Percentiles rank a stretch among this genome's conserved stretches.
These are phyloP conservation scores for Ilyonectria mors-panacis DNA, from an alignment of 2,329 filamentous ascomycete genomes.

Conservation along the genomic window DNA sequence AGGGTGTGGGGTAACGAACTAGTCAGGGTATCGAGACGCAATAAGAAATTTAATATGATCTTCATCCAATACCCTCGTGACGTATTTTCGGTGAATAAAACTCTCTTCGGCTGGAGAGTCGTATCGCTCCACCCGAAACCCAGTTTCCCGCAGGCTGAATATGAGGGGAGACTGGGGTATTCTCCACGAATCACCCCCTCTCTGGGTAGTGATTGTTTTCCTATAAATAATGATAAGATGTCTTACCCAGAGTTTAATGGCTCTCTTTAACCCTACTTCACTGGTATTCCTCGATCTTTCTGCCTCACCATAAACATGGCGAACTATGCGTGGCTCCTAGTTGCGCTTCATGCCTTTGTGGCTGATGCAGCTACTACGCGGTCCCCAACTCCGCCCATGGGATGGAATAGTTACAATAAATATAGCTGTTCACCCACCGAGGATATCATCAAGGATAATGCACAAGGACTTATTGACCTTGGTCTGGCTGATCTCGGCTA, in stretches of 20 bases:
- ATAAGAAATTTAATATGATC: background rate
- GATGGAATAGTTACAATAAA: conserved; percentile 74
- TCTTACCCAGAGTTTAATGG: background rate
- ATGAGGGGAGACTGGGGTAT: background rate
- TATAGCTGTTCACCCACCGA: conserved; percentile 41
- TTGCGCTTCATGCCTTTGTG: conserved; percentile 6
- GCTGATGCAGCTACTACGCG: conserved; percentile 28
- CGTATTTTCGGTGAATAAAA: background rate
- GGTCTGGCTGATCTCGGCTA: conserved; percentile 69
- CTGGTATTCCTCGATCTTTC: background rate
- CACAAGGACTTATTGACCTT: conserved; percentile 66
- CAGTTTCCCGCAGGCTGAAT: conserved; percentile 4
- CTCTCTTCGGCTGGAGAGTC: conserved; percentile 5
- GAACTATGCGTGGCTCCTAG: conserved; percentile 12
- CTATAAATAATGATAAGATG: background rate
- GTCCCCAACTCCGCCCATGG: conserved; percentile 59
- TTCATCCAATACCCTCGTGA: background rate
- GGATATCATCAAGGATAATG: conserved; percentile 57
- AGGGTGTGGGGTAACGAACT: background rate
- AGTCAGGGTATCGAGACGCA: background rate
- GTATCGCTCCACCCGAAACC: background rate
- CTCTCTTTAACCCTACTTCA: background rate
- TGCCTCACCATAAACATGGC: conserved; percentile 1
- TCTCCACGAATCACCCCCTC: conserved; percentile 5
- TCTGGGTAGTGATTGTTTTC: too few relatives aligned